Conservation (phyloP, 2,329 filamentous ascomycete genomes). For the Polytolypa hystricis region DNA sequence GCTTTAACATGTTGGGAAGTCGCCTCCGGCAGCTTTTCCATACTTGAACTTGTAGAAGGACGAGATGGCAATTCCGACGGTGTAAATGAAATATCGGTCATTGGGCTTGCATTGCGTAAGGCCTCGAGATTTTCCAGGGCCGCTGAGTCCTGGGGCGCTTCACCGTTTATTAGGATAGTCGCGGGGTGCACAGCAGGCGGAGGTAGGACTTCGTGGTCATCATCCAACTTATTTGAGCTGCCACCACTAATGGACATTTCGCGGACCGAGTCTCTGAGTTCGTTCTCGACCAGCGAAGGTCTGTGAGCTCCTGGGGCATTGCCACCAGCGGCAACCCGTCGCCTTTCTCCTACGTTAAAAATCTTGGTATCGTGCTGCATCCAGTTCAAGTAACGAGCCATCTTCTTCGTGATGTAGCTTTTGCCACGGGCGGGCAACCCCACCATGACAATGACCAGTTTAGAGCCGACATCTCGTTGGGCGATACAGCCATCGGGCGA, state of each 20-base stretch:
- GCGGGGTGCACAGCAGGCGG: conserved; percentile 36
- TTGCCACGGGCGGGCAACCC: conserved; percentile 90
- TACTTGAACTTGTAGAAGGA: too few species aligned
- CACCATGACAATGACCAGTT: conserved; percentile 97
- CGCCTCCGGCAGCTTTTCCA: neutral
- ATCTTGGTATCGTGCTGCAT: conserved; percentile 91
- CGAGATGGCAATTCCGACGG: neutral
- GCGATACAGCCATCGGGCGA: conserved; percentile 93
- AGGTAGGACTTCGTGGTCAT: conserved; percentile 23
- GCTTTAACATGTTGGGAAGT: conserved; percentile 8
- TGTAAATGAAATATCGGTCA: conserved; percentile 6
- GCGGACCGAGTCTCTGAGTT: conserved; percentile 34
- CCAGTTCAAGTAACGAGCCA: conserved; percentile 92
- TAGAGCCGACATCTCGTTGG: conserved; percentile 85
- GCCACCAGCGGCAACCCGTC: conserved; percentile 60
- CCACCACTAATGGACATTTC: conserved; percentile 31
- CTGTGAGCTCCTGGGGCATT: conserved; percentile 1
- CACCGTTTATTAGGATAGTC: conserved; percentile 49
- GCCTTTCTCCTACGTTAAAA: conserved; percentile 92
- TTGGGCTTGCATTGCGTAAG: conserved; percentile 8
- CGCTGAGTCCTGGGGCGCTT: conserved; percentile 27
- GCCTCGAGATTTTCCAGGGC: conserved; percentile 6
- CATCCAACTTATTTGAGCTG: conserved; percentile 16
- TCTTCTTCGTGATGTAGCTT: conserved; percentile 97
- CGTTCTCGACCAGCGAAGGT: conserved; percentile 26